phyloP scores from a whole-genome alignment of 345 rosid species.

The Corchorus olitorius region DNA sequence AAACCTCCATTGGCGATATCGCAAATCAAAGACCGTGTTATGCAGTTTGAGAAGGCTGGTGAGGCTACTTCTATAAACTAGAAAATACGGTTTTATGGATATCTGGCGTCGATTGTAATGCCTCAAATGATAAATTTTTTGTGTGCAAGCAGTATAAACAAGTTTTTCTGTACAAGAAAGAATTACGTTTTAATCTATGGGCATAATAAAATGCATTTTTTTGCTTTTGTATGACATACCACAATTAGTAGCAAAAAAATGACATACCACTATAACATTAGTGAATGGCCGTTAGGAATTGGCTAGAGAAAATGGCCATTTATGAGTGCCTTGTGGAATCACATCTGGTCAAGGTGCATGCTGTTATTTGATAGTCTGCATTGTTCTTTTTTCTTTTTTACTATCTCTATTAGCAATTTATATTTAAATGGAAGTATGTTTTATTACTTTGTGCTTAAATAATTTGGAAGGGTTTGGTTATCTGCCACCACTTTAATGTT shows the following conservation, averaged over 20 bases:
- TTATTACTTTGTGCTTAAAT: background rate
- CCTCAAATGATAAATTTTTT: background rate
- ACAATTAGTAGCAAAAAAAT: too few species aligned
- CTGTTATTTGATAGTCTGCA: background rate
- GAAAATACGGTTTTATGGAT: background rate
- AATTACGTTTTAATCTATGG: too few species aligned
- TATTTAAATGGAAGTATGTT: background rate
- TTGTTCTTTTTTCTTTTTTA: background rate
- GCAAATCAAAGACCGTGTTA: conserved; percentile 72
- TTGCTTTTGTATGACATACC: too few species aligned
- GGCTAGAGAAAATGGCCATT: too few species aligned
- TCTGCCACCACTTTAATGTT: conserved; percentile 10
- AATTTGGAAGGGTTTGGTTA: background rate
- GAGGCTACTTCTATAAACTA: conserved; percentile 31
- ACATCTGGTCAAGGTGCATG: background rate
- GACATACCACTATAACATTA: too few species aligned
- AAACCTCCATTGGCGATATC: conserved; percentile 76
- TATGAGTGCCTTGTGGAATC: background rate
- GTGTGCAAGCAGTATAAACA: background rate
- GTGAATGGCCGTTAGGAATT: too few species aligned
- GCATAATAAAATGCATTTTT: too few species aligned
- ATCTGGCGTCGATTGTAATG: background rate
- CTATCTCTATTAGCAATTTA: background rate
- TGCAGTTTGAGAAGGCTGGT: conserved; percentile 79
- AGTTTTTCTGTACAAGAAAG: background rate